Percentiles rank a stretch among this genome's conserved stretches.
Evolutionary conservation across 768 basidiomycete genomes (phyloP).

Genomic region (Lactarius tabidus): DNA sequence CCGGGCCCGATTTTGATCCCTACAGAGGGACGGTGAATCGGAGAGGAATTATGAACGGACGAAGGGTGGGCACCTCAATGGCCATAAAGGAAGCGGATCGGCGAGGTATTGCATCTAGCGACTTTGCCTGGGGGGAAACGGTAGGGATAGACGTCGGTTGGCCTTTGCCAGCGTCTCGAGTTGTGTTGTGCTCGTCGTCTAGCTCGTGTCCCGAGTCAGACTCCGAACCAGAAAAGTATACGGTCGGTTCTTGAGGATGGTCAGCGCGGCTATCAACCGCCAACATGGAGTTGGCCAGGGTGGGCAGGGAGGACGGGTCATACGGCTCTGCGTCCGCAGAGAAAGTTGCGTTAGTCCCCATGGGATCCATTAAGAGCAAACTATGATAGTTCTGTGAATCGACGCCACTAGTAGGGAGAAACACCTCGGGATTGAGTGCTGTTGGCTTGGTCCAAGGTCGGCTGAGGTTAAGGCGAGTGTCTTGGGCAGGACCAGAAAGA

Average conservation of each 20-base stretch:
- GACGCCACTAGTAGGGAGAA: not conserved
- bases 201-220: slow-evolving; percentile 18
- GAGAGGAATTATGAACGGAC: not conserved
- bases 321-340: slow-evolving; percentile 8
- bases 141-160: slow-evolving; percentile 9
- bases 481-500: not conserved
- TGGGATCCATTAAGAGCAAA: slow-evolving; percentile 1
- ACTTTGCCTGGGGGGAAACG: slow-evolving; percentile 10
- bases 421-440: slow-evolving; percentile 1
- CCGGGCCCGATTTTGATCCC: slow-evolving; percentile 5
- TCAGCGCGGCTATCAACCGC: slow-evolving; percentile 6
- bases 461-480: not conserved
- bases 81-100: slow-evolving; percentile 18
- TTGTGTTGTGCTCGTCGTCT: slow-evolving; percentile 14
- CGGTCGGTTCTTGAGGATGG: slow-evolving; percentile 5
- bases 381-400: slow-evolving; percentile 4
- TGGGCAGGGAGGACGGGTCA: not conserved
- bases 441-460: slow-evolving; percentile 11
- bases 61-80: slow-evolving; percentile 11
- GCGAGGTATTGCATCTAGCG: slow-evolving; percentile 5
- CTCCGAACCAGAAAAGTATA: slow-evolving; percentile 18
- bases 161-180: slow-evolving; percentile 7
- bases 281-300: slow-evolving; percentile 8
- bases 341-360: not conserved
- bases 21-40: slow-evolving; percentile 6